A percentile compares a stretch with the other conserved stretches of the same genome.
Conservation (phyloP, 139 green algal species). For the Auxenochlorella pyrenoidosa region DNA sequence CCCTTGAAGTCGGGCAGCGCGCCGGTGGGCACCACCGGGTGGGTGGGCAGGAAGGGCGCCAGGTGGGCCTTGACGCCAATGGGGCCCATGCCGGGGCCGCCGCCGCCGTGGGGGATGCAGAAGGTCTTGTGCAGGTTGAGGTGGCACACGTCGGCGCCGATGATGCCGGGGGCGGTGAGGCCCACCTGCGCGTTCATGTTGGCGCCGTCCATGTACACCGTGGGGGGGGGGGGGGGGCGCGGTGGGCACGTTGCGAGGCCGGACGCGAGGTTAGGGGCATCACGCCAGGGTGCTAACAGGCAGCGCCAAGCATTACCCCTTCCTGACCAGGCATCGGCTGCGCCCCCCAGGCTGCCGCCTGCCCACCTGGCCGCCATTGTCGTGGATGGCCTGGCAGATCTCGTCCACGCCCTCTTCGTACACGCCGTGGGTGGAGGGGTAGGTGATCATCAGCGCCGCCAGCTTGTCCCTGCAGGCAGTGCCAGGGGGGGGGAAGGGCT, state of each 20-base stretch:
- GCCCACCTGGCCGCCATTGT: constrained; percentile 79
- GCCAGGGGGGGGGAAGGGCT: not conserved
- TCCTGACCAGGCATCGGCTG: too few relatives aligned
- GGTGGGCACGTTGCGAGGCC: too few relatives aligned
- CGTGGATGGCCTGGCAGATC: constrained; percentile 97
- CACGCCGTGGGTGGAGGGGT: constrained; percentile 98
- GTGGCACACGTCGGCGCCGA: constrained; percentile 99
- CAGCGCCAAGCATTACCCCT: too few relatives aligned
- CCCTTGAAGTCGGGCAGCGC: constrained; percentile 59
- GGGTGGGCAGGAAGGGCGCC: constrained; percentile 95
- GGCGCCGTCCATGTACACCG: constrained; percentile 99
- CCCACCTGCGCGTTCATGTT: constrained; percentile 99
- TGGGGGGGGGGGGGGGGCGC: constrained; percentile 55
- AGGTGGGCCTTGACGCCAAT: constrained; percentile 97
- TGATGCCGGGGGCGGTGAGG: constrained; percentile 95
- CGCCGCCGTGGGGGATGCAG: constrained; percentile 99
- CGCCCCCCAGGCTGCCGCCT: too few relatives aligned
- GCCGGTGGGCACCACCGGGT: constrained; percentile 94
- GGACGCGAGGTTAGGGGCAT: too few relatives aligned
- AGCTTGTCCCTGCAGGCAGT: constrained; percentile 75
- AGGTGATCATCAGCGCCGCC: constrained; percentile 99
- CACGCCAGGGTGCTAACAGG: too few relatives aligned
- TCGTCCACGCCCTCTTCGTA: constrained; percentile 98
- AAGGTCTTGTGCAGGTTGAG: constrained; percentile 99
- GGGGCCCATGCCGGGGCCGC: constrained; percentile 90